Evolutionary conservation across 106 monocot genomes (phyloP).

Genomic region (Triglochin maritima): DNA sequence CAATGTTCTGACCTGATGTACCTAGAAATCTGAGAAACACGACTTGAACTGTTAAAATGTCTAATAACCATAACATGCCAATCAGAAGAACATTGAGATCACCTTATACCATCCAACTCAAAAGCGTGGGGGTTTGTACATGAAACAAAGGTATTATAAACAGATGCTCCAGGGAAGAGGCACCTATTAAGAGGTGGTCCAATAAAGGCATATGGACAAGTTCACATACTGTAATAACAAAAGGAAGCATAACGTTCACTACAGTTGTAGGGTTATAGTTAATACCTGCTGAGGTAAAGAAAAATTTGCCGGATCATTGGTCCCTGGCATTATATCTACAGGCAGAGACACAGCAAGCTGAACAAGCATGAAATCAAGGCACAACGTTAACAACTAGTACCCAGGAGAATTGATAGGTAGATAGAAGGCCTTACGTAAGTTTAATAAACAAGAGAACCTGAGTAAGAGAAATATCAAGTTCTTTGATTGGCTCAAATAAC

Average conservation of each 20-base stretch:
- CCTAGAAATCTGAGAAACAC: slow-evolving; percentile 61
- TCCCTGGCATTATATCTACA: slow-evolving; percentile 96
- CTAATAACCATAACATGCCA: neutral
- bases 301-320: slow-evolving; percentile 84
- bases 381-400: neutral
- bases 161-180: slow-evolving; percentile 85
- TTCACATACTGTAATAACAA: no score
- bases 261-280: no score
- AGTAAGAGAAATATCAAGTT: slow-evolving; percentile 84
- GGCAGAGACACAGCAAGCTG: slow-evolving; percentile 90
- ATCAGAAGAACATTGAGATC: slow-evolving; percentile 7
- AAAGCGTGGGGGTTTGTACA: slow-evolving; percentile 97
- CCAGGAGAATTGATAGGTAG: neutral
- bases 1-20: slow-evolving; percentile 95
- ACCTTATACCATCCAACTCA: slow-evolving; percentile 72
- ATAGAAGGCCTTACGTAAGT: no score
- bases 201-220: neutral
- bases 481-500: slow-evolving; percentile 86
- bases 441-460: slow-evolving; percentile 43
- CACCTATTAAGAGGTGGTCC: slow-evolving; percentile 80
- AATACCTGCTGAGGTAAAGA: slow-evolving; percentile 90
- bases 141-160: slow-evolving; percentile 77
- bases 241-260: no score
- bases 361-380: slow-evolving; percentile 1
- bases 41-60: neutral